Evolutionary conservation across 306 rosid genomes (phyloP).

Genomic region (Lathyrus sativus): DNA sequence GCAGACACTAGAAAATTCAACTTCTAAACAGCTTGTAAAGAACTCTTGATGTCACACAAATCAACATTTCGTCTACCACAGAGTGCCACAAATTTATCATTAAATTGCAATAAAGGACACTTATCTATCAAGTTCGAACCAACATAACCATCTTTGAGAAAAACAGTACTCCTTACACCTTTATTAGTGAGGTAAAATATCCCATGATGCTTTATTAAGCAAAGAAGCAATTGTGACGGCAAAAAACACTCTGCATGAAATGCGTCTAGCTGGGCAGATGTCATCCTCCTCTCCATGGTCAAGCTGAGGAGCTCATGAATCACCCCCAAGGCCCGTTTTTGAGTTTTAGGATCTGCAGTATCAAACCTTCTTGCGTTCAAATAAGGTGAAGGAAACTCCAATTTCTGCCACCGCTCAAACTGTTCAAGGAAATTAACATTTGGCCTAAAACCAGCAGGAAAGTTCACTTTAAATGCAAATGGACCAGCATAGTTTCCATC

Average conservation of each 20-base stretch:
- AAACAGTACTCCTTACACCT: constrained; percentile 77
- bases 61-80: constrained; percentile 61
- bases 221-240: constrained; percentile 71
- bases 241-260: constrained; percentile 74
- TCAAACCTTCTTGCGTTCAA: constrained; percentile 80
- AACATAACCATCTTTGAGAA: constrained; percentile 68
- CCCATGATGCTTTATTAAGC: constrained; percentile 84
- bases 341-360: constrained; percentile 60
- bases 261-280: constrained; percentile 76
- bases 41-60: constrained; percentile 39
- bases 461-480: constrained; percentile 61
- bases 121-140: constrained; percentile 61
- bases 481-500: constrained; percentile 72
- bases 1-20: constrained; percentile 27
- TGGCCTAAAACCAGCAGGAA: constrained; percentile 75
- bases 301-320: constrained; percentile 88
- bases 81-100: constrained; percentile 56
- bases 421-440: constrained; percentile 65
- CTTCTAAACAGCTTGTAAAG: constrained; percentile 44
- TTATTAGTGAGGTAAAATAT: constrained; percentile 86
- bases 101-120: constrained; percentile 55
- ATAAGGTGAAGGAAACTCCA: constrained; percentile 89
- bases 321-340: constrained; percentile 72
- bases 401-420: constrained; percentile 74
- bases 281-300: constrained; percentile 79